These are phyloP conservation scores for Trichoderma sp. DNA, from an alignment of 2,329 filamentous ascomycete genomes.

Conservation along the genomic window DNA sequence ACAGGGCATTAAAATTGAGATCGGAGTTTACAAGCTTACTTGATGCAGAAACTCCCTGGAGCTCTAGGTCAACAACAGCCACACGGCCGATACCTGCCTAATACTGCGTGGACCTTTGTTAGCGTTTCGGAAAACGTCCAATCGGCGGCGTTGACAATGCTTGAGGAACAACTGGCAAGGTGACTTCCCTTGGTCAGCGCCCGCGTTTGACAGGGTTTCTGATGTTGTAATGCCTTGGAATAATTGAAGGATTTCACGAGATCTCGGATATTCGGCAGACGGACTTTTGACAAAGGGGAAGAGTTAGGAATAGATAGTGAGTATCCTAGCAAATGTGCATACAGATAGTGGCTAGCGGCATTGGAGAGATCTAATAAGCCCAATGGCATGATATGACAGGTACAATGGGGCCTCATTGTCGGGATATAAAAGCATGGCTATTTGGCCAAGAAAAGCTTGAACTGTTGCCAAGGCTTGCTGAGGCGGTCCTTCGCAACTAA, in stretches of 20 bases:
- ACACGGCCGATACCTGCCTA: constrained; percentile 4
- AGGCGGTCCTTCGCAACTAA: neutral
- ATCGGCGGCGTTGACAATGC: neutral
- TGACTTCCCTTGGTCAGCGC: neutral
- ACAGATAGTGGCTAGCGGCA: neutral
- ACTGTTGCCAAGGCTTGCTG: neutral
- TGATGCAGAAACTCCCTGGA: neutral
- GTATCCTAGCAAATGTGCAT: neutral
- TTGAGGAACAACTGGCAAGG: neutral
- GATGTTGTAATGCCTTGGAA: neutral
- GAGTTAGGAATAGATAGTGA: neutral
- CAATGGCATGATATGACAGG: neutral
- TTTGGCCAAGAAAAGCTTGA: neutral
- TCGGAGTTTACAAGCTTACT: constrained; percentile 3
- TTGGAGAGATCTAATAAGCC: neutral
- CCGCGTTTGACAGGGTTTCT: neutral
- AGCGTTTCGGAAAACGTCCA: neutral
- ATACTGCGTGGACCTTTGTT: constrained; percentile 7
- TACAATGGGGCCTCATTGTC: neutral
- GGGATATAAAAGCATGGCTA: neutral
- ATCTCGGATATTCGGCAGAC: constrained; percentile 5
- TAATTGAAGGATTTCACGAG: neutral
- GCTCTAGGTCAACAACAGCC: neutral
- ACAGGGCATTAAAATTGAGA: neutral
- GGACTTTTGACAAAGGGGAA: neutral